Base-by-base conservation (phyloP, 192 early-diverging fungal species). In the Entomortierella chlamydospora region DNA sequence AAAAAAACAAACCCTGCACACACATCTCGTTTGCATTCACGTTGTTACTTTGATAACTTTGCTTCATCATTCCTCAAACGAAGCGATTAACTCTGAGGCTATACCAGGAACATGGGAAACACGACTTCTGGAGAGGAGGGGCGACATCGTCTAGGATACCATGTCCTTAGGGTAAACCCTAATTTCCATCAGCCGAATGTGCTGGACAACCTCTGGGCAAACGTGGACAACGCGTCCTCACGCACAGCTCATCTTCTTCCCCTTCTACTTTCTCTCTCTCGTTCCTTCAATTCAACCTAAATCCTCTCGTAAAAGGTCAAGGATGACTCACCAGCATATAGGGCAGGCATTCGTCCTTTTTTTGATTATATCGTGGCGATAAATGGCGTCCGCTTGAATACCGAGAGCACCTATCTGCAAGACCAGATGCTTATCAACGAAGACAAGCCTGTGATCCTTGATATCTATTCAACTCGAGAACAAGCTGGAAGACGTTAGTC, bases 281-380 rank as follows among this genome's bases (percentile, higher is more conserved):
- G n/a, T n/a, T n/a, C n/a, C n/a, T n/a, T n/a, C n/a, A n/a, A 12
- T 28, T 12, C 54, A 17, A 57, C 33, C 17, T 26, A n/a, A 26
- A 47, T 47, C 45, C 45, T 20, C 15, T 47, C 15, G 20, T 17
- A 20, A 20, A 30, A 92, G 90, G 89, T 93, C 55, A 82, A 87
- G 37, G 86, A 87, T 34, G 84, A 86, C 65, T 92, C 93, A 4
- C 92, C 93, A 18, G 90, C 92, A 15, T 83, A 86, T 50, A 72
- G 57, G 15, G 88, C 87, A 59, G 92, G 92, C 20, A 84, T 94
- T 34, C 85, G 90, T 28, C 91, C 87, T 5, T 93, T 93, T 68
- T 94, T 94, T 71, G 93, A 94, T 70, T 94, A 89, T 58, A 90
- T 94, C 61, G 81, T 90, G 15, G 76, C 81, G 12, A 81, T 90